Evolutionary conservation across 306 rosid genomes (phyloP), one percentile per base, ranked within the genome.

Genomic region (Cucumis hystrix): DNA sequence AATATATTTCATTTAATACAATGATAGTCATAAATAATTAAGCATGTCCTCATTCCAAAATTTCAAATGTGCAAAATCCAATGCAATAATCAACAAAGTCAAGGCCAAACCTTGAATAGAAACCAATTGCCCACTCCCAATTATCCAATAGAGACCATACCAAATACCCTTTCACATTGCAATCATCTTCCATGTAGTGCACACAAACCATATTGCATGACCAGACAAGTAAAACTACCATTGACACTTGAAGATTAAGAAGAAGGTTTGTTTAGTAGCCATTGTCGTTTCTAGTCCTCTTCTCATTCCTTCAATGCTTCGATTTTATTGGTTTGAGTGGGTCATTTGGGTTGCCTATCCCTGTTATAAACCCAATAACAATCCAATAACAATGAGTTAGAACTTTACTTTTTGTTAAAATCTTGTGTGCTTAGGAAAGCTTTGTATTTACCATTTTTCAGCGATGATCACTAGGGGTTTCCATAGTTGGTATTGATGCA

Each of bases 91-190:
- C 96, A 75, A 92, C 73, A 21, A 83, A 92, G 52, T 81, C 87
- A 21, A 92, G 84, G 75, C 93, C 97, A 86, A 92, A 90, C 73
- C 97, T 85, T 3, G 93, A 90, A 56, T 84, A 74, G 76, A 74
- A 92, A 64, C 97, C 96, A 47, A 91, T 84, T 49, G 81, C 78
- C 93, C 92, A 92, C 52, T 90, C 97, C 91, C 92, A 92, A 15
- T 92, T 90, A 83, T 90, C 96, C 69, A 90, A 21, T 4, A 90
- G 76, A 76, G 97, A 90, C 93, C 93, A 92, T 16, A 55, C 91
- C 79, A 92, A 90, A 78, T 88, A 92, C 64, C 96, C 96, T 54
- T 77, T 86, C 39, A 90, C 97, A 77, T 92, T 90, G 83, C 97
- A 92, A 3, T 90, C 93, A 80, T 92, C 93, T 73, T 92, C 84